Conservation (phyloP, 75 land plant genomes). For the Ceratopteris richardii region DNA sequence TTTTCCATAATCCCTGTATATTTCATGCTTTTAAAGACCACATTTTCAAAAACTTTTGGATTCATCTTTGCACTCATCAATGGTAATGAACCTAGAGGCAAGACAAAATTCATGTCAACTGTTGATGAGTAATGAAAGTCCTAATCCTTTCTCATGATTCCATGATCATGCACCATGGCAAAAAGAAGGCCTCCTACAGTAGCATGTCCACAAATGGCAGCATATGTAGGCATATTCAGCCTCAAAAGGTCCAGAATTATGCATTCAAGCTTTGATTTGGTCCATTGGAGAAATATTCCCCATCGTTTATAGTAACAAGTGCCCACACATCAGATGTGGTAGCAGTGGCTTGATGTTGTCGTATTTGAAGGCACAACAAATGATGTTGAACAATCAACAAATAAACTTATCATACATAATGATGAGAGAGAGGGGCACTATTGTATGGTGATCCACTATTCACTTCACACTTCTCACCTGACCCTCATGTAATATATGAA, state of each 20-base stretch:
- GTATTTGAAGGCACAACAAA: conserved; percentile 13
- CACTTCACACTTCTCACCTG: too few relatives aligned
- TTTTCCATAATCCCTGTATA: too few relatives aligned
- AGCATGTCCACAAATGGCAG: conserved; percentile 16
- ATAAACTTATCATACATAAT: too few relatives aligned
- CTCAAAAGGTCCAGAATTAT: conserved; percentile 1
- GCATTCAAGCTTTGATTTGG: conserved; percentile 13
- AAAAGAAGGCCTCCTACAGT: conserved; percentile 9
- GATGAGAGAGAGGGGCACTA: too few relatives aligned
- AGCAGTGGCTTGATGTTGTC: conserved; percentile 4
- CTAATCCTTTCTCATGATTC: conserved; percentile 12
- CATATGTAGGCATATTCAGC: conserved; percentile 19
- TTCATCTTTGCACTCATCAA: background rate
- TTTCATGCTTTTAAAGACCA: too few relatives aligned
- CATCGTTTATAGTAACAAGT: conserved; percentile 18
- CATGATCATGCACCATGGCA: conserved; percentile 20
- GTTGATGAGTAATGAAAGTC: conserved; percentile 15
- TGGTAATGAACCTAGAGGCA: conserved; percentile 12
- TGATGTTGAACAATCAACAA: too few relatives aligned
- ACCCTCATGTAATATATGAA: too few relatives aligned
- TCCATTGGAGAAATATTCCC: conserved; percentile 13
- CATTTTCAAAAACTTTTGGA: too few relatives aligned
- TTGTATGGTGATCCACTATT: too few relatives aligned
- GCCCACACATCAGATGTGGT: conserved; percentile 23
- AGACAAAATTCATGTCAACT: conserved; percentile 11